Percentiles rank a stretch among this genome's conserved stretches.
phyloP scores from a whole-genome alignment of 257 asterid genomes.

The Cynanchum wilfordii region DNA sequence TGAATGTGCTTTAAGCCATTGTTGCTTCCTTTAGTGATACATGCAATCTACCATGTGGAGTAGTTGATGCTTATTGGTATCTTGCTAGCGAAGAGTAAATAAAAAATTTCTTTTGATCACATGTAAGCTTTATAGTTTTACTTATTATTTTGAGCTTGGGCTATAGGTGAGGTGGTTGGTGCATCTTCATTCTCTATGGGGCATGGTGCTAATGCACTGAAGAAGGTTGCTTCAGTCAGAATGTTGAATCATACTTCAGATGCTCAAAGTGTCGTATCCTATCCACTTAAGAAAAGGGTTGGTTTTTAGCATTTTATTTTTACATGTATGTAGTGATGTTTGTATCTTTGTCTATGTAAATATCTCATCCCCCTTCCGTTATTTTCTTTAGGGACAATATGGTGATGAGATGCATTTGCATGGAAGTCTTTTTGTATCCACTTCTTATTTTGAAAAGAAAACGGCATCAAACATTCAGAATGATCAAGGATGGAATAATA shows the following conservation, averaged over 20 bases:
- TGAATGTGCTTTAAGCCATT: not conserved
- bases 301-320: conserved; percentile 19
- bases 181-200: conserved; percentile 87
- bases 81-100: not conserved
- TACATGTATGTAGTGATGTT: not conserved
- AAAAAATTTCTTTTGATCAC: not conserved
- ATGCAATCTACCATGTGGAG: not conserved
- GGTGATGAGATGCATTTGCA: conserved; percentile 38
- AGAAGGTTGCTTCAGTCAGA: conserved; percentile 79
- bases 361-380: not conserved
- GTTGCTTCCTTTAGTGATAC: not conserved
- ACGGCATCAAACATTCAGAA: conserved; percentile 42
- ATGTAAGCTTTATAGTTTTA: not conserved
- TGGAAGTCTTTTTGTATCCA: conserved; percentile 63
- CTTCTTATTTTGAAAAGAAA: conserved; percentile 79
- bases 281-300: conserved; percentile 68
- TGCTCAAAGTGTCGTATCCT: conserved; percentile 43
- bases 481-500: conserved; percentile 38
- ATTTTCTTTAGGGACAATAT: conserved; percentile 58
- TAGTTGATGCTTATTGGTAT: not conserved
- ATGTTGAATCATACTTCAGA: conserved; percentile 77
- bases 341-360: not conserved
- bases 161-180: conserved; percentile 89
- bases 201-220: conserved; percentile 53
- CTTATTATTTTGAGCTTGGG: conserved; percentile 30